phyloP scores from a whole-genome alignment of 306 rosid species.

The Quercus parvula region DNA sequence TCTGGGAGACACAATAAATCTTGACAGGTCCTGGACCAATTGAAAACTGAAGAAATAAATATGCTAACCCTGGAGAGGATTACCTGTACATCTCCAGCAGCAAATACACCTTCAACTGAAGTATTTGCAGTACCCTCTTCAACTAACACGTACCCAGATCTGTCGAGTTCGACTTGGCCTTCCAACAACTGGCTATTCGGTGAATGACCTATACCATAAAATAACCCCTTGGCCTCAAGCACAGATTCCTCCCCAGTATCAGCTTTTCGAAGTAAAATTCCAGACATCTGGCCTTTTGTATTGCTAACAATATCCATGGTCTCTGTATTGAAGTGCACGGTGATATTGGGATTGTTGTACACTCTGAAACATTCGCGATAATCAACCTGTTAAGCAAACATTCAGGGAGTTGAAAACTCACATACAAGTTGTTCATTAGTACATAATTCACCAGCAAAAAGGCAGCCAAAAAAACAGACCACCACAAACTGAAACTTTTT shows the following conservation, averaged over 20 bases:
- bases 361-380: constrained; percentile 1
- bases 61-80: background rate
- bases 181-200: constrained; percentile 61
- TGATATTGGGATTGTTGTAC: too few relatives aligned
- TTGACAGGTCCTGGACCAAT: background rate
- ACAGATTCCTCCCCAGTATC: constrained; percentile 27
- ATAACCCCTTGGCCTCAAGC: constrained; percentile 87
- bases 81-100: constrained; percentile 38
- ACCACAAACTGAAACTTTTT: constrained; percentile 4
- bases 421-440: constrained; percentile 61
- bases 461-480: constrained; percentile 16
- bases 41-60: background rate
- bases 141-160: constrained; percentile 63
- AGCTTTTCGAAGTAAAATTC: constrained; percentile 56
- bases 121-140: constrained; percentile 51
- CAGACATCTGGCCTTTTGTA: constrained; percentile 24
- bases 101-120: constrained; percentile 63
- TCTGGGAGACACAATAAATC: background rate
- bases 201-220: constrained; percentile 93
- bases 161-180: constrained; percentile 47
- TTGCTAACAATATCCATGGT: too few relatives aligned
- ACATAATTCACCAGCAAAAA: constrained; percentile 36
- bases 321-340: too few relatives aligned
- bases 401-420: constrained; percentile 96
- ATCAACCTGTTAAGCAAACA: constrained; percentile 99